Conservation (phyloP, 345 rosid species). For the Populus ilicifolia region DNA sequence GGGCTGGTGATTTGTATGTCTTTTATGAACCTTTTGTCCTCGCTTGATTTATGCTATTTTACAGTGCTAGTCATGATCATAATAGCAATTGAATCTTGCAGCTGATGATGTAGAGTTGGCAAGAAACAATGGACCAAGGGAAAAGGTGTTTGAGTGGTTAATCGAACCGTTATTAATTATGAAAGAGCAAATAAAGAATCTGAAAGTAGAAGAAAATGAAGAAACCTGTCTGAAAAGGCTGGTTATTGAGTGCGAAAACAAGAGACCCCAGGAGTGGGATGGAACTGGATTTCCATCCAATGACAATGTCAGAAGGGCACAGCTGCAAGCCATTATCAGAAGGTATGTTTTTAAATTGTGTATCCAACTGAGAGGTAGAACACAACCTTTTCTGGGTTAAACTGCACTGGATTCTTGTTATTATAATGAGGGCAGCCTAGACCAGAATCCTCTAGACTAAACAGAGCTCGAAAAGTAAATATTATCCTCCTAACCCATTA, state of each 20-base stretch:
- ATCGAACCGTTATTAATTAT: slow-evolving; percentile 64
- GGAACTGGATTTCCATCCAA: slow-evolving; percentile 48
- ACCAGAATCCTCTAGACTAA: not conserved
- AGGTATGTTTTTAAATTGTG: slow-evolving; percentile 37
- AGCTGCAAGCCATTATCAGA: slow-evolving; percentile 74
- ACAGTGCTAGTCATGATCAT: slow-evolving; percentile 1
- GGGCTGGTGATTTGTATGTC: slow-evolving; percentile 68
- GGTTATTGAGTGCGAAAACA: slow-evolving; percentile 44
- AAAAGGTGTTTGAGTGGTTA: slow-evolving; percentile 66
- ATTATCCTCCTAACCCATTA: not conserved
- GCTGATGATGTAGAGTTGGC: slow-evolving; percentile 68
- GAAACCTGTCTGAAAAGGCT: slow-evolving; percentile 52
- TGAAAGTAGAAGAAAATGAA: slow-evolving; percentile 48
- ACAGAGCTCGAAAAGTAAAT: not conserved
- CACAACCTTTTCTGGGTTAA: not conserved
- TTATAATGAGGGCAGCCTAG: not conserved
- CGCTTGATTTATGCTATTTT: not conserved
- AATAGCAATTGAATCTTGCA: slow-evolving; percentile 13
- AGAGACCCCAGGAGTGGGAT: slow-evolving; percentile 68
- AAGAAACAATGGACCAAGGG: slow-evolving; percentile 51
- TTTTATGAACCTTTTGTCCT: slow-evolving; percentile 4
- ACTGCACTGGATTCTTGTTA: not conserved
- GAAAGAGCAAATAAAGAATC: slow-evolving; percentile 73
- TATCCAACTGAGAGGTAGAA: not conserved
- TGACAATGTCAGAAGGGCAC: slow-evolving; percentile 62